Percentiles rank a stretch among this genome's conserved stretches.
Evolutionary conservation across 106 monocot species (phyloP).

Genomic region (Dendrobium officinale): DNA sequence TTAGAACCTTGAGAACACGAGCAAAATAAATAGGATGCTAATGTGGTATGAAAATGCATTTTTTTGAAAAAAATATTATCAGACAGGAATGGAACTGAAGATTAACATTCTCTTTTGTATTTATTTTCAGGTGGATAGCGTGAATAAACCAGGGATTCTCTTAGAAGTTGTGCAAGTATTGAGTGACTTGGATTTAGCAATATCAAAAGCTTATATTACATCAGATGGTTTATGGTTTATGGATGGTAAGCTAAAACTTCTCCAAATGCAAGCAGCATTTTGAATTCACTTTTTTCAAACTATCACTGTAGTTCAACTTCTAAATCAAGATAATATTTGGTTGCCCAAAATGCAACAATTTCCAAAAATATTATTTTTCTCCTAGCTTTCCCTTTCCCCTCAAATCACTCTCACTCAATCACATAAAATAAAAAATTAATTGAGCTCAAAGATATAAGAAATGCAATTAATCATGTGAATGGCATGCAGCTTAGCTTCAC

Average conservation of each 20-base stretch:
- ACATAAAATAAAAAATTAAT: neutral
- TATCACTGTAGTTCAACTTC: neutral
- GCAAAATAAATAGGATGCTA: neutral
- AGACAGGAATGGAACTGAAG: neutral
- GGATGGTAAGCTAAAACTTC: slow-evolving; percentile 53
- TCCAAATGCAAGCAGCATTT: neutral
- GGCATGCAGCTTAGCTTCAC: neutral
- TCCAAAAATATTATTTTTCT: neutral
- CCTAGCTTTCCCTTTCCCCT: neutral
- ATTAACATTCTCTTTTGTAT: neutral
- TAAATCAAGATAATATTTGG: neutral
- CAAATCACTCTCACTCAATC: neutral
- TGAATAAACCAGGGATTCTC: slow-evolving; percentile 85
- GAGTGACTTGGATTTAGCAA: slow-evolving; percentile 73
- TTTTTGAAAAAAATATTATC: neutral
- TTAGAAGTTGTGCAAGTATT: slow-evolving; percentile 90
- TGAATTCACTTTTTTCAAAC: neutral
- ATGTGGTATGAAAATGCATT: neutral
- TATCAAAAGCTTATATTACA: slow-evolving; percentile 91
- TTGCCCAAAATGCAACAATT: neutral
- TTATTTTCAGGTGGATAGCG: slow-evolving; percentile 65
- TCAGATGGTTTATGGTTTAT: slow-evolving; percentile 94
- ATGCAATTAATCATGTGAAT: neutral
- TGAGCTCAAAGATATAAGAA: neutral
- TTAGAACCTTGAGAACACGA: neutral